Percentiles rank a stretch among this genome's conserved stretches.
Conservation (phyloP, 1,284 basidiomycete genomes). For the Cutaneotrichosporon spelunceum region DNA sequence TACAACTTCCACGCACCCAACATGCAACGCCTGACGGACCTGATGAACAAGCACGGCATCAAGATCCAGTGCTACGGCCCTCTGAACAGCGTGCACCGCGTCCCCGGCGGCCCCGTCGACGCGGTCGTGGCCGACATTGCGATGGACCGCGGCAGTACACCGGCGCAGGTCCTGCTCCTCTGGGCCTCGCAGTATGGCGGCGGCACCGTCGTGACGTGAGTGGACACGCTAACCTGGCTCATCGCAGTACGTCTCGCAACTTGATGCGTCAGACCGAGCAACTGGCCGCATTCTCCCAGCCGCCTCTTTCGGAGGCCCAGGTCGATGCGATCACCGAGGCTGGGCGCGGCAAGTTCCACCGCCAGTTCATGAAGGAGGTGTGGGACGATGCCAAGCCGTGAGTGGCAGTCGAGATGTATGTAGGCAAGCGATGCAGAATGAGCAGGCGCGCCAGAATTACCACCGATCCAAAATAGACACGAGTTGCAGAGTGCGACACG, state of each 20-base stretch:
- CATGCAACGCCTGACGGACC: conserved; percentile 57
- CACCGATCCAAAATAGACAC: no score
- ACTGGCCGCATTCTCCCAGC: conserved; percentile 46
- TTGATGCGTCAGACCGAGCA: conserved; percentile 65
- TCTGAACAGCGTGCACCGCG: conserved; percentile 47
- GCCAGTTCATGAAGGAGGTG: conserved; percentile 29
- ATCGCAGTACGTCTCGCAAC: conserved; percentile 61
- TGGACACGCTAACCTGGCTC: conserved; percentile 6
- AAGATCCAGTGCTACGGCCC: conserved; percentile 64
- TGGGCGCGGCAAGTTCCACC: conserved; percentile 31
- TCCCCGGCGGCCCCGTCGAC: conserved; percentile 62
- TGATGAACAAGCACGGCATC: conserved; percentile 63
- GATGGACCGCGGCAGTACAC: conserved; percentile 33
- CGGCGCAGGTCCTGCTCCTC: conserved; percentile 44
- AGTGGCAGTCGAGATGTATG: no score
- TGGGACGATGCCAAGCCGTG: conserved; percentile 14
- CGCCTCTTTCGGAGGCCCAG: conserved; percentile 3
- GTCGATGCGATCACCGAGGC: background rate
- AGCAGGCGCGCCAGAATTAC: no score
- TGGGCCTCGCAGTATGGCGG: conserved; percentile 44
- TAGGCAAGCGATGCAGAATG: background rate
- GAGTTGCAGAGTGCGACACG: no score
- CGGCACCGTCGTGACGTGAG: conserved; percentile 62
- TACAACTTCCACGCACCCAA: conserved; percentile 63
- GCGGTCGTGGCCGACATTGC: conserved; percentile 57